Evolutionary conservation across 2,329 filamentous ascomycete genomes (phyloP), one percentile per base, ranked within the genome.

Genomic region (Epichloe bromicola): DNA sequence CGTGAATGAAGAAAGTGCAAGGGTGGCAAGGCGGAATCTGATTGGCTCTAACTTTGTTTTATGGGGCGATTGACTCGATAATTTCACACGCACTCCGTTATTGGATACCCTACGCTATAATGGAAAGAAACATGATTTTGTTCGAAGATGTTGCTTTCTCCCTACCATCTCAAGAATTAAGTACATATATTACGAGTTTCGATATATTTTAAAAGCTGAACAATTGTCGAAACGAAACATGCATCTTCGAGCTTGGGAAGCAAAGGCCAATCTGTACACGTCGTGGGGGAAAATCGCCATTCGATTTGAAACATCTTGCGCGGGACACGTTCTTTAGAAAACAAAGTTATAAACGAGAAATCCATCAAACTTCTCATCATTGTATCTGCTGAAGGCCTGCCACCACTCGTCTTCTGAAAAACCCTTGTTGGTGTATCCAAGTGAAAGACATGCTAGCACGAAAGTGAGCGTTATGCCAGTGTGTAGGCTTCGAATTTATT

Each of bases 391-490:
- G 23, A 3, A 48, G 38, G 26, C 10, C n/a, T 10, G 26, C 26
- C 46, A 19, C 3, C 11, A 48, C 17, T 17, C 12, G 46, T 11
- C 26, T 36, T 49, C 14, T 20, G 33, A 49, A 43, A 33, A 43
- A 23, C 11, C 33, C 40, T 8, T 49, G 48, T 15, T 37, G 30
- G 11, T 49, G 39, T 11, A 43, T 43, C 48, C 48, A 49, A 8
- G 39, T 44, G 17, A 37, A 43, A 15, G 19, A 19, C 26, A 49
- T 33, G 37, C 5, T 43, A 12, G 39, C 19, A 11, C 30, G 30
- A 33, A 49, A 49, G 14, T 17, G 37, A 26, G 30, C 40, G 37
- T 39, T 38, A 43, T 44, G 40, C 48, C 48, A 49, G 30, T 49
- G 10, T 7, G 17, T 15, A 26, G 39, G 5, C n/a, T 17, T 42